Conservation (phyloP, 345 rosid genomes). For the Conringia planisiliqua region DNA sequence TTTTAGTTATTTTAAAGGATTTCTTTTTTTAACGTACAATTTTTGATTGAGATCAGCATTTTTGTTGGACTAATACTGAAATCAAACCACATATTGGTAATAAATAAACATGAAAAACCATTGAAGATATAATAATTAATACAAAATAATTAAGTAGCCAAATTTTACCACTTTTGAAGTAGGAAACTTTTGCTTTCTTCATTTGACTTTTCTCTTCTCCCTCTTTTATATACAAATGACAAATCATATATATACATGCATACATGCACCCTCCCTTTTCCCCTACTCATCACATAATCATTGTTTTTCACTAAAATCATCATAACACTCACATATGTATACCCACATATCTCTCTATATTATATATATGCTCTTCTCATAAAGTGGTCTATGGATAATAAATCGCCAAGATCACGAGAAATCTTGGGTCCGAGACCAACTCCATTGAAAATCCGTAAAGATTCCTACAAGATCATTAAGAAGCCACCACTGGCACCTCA, state of each 20-base stretch:
- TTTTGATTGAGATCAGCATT: no score
- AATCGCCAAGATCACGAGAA: constrained; percentile 62
- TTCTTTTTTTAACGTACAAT: no score
- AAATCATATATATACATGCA: constrained; percentile 26
- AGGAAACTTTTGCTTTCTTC: constrained; percentile 18
- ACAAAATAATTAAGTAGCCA: constrained; percentile 28
- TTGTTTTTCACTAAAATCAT: constrained; percentile 20
- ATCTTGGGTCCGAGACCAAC: constrained; percentile 81
- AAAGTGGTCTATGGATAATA: constrained; percentile 36
- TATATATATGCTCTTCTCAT: background rate
- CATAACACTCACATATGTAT: constrained; percentile 2
- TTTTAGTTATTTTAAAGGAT: no score
- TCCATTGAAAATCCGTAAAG: constrained; percentile 63
- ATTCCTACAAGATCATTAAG: constrained; percentile 67
- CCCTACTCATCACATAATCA: constrained; percentile 30
- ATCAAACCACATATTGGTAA: no score
- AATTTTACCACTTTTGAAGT: constrained; percentile 30
- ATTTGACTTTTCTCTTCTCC: constrained; percentile 30
- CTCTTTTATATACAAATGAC: constrained; percentile 4
- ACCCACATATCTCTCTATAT: background rate
- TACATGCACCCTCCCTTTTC: constrained; percentile 17
- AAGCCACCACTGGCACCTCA: constrained; percentile 61
- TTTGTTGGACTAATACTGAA: no score
- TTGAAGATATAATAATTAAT: background rate
- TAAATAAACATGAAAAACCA: constrained; percentile 12